These are phyloP conservation scores for Trichoderma brevicompactum DNA, from an alignment of 2,329 filamentous ascomycete genomes.

Conservation along the genomic window DNA sequence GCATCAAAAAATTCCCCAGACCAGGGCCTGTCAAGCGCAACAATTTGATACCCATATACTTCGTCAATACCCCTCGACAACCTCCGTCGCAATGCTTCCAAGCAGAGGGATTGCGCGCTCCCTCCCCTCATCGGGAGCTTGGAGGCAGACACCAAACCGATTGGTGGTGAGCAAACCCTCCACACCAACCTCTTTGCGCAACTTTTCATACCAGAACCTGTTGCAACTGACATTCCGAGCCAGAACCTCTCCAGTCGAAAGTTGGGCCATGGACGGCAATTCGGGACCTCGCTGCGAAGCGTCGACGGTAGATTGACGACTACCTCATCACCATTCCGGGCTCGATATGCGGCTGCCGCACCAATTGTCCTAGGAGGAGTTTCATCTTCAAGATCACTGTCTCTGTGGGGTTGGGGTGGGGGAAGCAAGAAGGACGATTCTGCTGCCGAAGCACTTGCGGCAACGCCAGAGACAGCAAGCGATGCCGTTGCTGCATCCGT, in stretches of 20 bases:
- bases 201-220: neutral
- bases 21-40: slow-evolving; percentile 33
- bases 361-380: slow-evolving; percentile 41
- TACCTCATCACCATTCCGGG: slow-evolving; percentile 35
- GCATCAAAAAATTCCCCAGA: slow-evolving; percentile 38
- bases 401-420: slow-evolving; percentile 46
- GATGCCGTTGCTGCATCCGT: slow-evolving; percentile 28
- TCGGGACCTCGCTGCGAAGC: slow-evolving; percentile 41
- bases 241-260: slow-evolving; percentile 38
- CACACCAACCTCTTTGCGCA: slow-evolving; percentile 4
- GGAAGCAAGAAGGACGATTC: slow-evolving; percentile 37
- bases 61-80: slow-evolving; percentile 24
- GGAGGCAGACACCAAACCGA: slow-evolving; percentile 40
- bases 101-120: slow-evolving; percentile 51
- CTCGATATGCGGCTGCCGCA: slow-evolving; percentile 33
- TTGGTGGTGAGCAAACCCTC: slow-evolving; percentile 33
- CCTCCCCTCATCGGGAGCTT: slow-evolving; percentile 41
- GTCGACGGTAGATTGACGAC: slow-evolving; percentile 32
- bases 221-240: slow-evolving; percentile 13
- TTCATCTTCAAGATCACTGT: slow-evolving; percentile 40
- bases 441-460: slow-evolving; percentile 29
- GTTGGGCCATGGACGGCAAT: slow-evolving; percentile 43
- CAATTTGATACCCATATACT: slow-evolving; percentile 16
- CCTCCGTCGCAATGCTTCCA: slow-evolving; percentile 48
- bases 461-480: slow-evolving; percentile 33